Evolutionary conservation across 1,139 yeast genomes (phyloP), one percentile per base, ranked within the genome.

Genomic region (Lipomyces yarrowii): DNA sequence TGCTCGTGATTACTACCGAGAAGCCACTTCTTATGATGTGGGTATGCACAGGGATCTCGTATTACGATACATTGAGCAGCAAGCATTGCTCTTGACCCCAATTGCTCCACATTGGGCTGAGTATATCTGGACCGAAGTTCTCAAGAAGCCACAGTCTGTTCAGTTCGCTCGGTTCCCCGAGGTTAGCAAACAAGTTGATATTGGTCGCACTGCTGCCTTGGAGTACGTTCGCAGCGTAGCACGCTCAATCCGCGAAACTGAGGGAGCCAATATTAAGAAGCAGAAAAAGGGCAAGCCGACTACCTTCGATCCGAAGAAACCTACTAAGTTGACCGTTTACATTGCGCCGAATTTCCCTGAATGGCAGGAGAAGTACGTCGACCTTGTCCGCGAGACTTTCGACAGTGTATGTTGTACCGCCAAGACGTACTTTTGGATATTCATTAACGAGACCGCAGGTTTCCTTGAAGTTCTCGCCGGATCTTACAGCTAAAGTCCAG

Each of bases 51-150:
- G 83, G 74, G 96, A 90, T 73, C 83, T 96, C 72, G 88, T 91
- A 59, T 77, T 87, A 73, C 87, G 87, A 74, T 94, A 91, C 77
- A 90, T 96, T 73, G 96, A 91, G 79, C 80, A 85, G 59, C 99
- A 94, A 81, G 89, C 88, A 15, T 84, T 94, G 73, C 80, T 94
- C 77, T 81, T 94, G 73, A 88, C 96, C 10, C 99, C 99, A 69
- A 83, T 94, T 74, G 96, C 98, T 62, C 98, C 99, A 60, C 99
- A 94, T 79, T 92, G 94, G 79, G 87, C 96, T 71, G 99, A 94
- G 74, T 91, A 86, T 80, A 81, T 94, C 69, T 92, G 91, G 85
- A 85, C 89, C 76, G 98, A 93, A 71, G 83, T 92, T 61, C 83
- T 96, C 71, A 86, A 87, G 61, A 77, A 79, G 69, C 74, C 78